Conservation (phyloP, 2,329 filamentous ascomycete species). For the Daldinia eschscholtzii region DNA sequence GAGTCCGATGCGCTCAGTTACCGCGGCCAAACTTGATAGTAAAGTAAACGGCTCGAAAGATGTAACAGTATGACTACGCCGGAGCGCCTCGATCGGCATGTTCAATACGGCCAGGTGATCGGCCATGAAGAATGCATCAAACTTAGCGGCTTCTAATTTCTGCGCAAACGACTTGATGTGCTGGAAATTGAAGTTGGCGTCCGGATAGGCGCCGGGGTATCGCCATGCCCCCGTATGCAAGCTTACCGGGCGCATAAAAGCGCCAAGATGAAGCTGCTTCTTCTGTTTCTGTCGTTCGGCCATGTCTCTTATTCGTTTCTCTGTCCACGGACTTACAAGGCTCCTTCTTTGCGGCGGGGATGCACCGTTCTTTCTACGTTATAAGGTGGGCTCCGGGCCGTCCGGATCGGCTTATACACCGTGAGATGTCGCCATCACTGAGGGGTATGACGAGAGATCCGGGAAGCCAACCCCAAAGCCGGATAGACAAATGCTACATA, state of each 20-base stretch:
- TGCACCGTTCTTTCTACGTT: constrained; percentile 24
- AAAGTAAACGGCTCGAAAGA: constrained; percentile 69
- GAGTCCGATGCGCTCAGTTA: constrained; percentile 64
- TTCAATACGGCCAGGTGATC: constrained; percentile 67
- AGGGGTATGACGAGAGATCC: constrained; percentile 43
- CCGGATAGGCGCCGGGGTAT: constrained; percentile 66
- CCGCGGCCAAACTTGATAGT: constrained; percentile 62
- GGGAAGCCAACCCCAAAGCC: constrained; percentile 30
- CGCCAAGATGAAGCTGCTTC: constrained; percentile 65
- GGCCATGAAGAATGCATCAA: constrained; percentile 69
- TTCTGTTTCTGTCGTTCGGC: constrained; percentile 39
- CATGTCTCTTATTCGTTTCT: constrained; percentile 25
- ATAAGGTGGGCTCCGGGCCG: constrained; percentile 22
- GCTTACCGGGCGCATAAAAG: constrained; percentile 70
- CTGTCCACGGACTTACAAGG: background rate
- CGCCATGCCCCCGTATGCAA: constrained; percentile 69
- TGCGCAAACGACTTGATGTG: constrained; percentile 67
- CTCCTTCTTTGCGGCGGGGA: constrained; percentile 1
- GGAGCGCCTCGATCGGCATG: constrained; percentile 68
- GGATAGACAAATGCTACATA: constrained; percentile 15
- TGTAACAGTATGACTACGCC: constrained; percentile 69
- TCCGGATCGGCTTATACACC: constrained; percentile 31
- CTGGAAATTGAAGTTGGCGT: constrained; percentile 69
- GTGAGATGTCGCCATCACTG: constrained; percentile 43
- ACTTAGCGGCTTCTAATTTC: constrained; percentile 66